Base-by-base conservation (phyloP, 2,329 filamentous ascomycete species). In the Trichoderma sp. region DNA sequence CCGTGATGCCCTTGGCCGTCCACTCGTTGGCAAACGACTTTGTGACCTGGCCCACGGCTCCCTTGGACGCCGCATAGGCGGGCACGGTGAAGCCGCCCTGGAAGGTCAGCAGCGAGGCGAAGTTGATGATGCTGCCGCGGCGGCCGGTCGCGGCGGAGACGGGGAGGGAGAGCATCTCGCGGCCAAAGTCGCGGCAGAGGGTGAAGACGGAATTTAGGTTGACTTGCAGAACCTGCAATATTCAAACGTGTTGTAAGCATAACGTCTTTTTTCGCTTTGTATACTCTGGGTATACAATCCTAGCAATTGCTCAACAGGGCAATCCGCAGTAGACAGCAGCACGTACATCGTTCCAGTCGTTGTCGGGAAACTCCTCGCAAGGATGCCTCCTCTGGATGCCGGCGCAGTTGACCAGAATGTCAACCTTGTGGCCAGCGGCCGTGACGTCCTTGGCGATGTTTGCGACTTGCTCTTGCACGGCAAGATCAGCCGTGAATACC, bases 1-100 rank as follows among this genome's bases (percentile, higher is more conserved):
- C 94, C 1, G 88, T 93, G 73, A 97, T 87, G 2, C 94, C 94
- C 77, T 90, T 87, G n/a, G 85, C 81, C 0, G 91, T 89, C 94
- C 94, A 97, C 83, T 97, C 93, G 79, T 97, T 97, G 61, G 91
- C 90, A 72, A 97, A 85, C 30, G 91, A 91, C 83, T 96, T 97
- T 66, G 93, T 97, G 72, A 97, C 82, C 83, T 97, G 94, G 6
- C 89, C 91, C 0, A 97, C 90, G 9, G 92, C 94, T 58, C 94
- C 94, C 82, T 97, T 97, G 74, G 89, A 90, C 0, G 94, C 93
- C 1, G 94, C 92, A 79, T 97, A 97, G 1, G 94, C 94, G 0
- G 94, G 94, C 1, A 97, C 93, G 0, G 92, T 97, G 75, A 97
- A 86, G 0, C 94, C 94, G 70, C 95, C 95, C 80, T 97, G 93